phyloP scores from a whole-genome alignment of 2,329 filamentous ascomycete genomes.

The Aphanocladium album region DNA sequence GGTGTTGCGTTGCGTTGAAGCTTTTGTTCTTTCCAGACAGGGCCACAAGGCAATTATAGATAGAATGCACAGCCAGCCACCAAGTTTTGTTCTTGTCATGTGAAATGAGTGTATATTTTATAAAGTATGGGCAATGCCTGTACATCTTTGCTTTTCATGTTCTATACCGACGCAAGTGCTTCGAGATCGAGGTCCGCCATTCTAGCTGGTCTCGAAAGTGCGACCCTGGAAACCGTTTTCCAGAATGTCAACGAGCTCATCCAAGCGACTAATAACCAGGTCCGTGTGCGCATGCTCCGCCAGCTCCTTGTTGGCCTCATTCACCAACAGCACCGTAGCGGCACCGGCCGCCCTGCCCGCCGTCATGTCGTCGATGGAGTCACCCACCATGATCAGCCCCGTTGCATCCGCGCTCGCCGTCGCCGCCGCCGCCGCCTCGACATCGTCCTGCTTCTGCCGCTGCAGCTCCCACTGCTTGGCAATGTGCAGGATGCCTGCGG shows the following conservation, averaged over 20 bases:
- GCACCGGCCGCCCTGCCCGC: slow-evolving; percentile 79
- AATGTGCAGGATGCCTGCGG: slow-evolving; percentile 83
- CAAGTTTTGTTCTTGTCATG: neutral
- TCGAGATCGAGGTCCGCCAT: neutral
- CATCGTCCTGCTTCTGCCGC: slow-evolving; percentile 18
- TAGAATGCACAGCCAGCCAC: slow-evolving; percentile 8
- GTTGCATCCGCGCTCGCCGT: slow-evolving; percentile 36
- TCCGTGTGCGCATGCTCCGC: slow-evolving; percentile 71
- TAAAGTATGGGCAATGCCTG: neutral
- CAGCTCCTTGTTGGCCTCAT: slow-evolving; percentile 71
- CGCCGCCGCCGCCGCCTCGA: slow-evolving; percentile 35
- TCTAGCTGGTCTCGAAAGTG: slow-evolving; percentile 18
- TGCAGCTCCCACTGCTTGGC: slow-evolving; percentile 66
- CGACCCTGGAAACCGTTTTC: slow-evolving; percentile 67
- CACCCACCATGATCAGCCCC: slow-evolving; percentile 61
- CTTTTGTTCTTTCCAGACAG: slow-evolving; percentile 7
- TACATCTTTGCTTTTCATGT: neutral
- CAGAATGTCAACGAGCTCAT: slow-evolving; percentile 70
- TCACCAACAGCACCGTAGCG: slow-evolving; percentile 82
- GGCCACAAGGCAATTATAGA: slow-evolving; percentile 12
- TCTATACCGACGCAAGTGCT: neutral
- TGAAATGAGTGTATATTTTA: neutral
- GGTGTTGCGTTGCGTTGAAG: neutral
- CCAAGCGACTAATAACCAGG: slow-evolving; percentile 63
- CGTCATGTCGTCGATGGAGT: slow-evolving; percentile 89